Percentiles rank a stretch among this genome's conserved stretches.
phyloP scores from a whole-genome alignment of 164 flowering plant species.

The Echeveria elegans region DNA sequence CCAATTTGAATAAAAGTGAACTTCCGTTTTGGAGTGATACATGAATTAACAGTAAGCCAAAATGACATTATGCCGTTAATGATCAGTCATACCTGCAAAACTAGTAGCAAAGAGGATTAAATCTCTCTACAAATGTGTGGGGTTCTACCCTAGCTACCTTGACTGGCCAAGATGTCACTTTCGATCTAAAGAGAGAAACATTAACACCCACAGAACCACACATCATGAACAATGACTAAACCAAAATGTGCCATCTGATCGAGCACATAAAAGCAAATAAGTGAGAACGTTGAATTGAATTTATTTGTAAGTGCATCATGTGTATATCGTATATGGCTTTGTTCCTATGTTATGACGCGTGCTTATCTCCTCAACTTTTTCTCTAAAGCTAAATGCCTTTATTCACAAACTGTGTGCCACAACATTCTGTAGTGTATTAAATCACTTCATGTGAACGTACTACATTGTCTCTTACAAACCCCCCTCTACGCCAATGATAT shows the following conservation, averaged over 20 bases:
- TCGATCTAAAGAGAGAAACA: conserved; percentile 24
- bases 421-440: conserved; percentile 8
- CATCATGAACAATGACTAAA: background rate
- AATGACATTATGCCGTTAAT: no score
- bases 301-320: conserved; percentile 6
- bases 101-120: no score
- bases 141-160: conserved; percentile 17
- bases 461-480: background rate
- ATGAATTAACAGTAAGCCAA: no score
- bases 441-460: conserved; percentile 13
- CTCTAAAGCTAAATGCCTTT: conserved; percentile 5
- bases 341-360: conserved; percentile 17
- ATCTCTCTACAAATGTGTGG: no score
- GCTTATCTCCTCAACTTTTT: conserved; percentile 22
- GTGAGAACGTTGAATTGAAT: conserved; percentile 18
- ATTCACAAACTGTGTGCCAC: conserved; percentile 10
- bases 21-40: no score
- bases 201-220: background rate
- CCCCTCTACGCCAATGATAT: background rate
- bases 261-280: background rate
- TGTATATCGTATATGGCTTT: conserved; percentile 3
- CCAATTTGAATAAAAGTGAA: no score
- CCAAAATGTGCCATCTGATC: background rate
- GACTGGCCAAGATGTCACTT: conserved; percentile 23
- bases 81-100: no score